Evolutionary conservation across 352 stramenopile species (phyloP).

Genomic region (Phytophthora litchii): DNA sequence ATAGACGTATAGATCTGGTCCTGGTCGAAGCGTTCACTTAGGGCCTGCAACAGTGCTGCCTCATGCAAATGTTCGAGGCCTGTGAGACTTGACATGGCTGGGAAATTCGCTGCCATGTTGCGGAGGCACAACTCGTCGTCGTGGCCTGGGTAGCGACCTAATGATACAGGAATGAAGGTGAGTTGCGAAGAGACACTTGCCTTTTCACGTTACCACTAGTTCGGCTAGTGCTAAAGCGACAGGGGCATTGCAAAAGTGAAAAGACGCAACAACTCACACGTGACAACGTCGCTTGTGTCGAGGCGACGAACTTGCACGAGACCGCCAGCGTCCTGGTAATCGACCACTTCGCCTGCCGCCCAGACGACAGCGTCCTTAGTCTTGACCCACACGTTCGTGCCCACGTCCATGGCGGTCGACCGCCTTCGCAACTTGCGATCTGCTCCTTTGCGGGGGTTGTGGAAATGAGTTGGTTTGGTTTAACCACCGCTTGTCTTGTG

Average conservation of each 20-base stretch:
- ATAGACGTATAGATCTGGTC: constrained; percentile 90
- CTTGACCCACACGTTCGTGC: constrained; percentile 84
- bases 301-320: constrained; percentile 49
- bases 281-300: constrained; percentile 47
- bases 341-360: constrained; percentile 68
- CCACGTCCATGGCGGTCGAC: constrained; percentile 68
- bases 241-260: constrained; percentile 2
- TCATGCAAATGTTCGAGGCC: constrained; percentile 86
- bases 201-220: constrained; percentile 2
- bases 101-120: constrained; percentile 68
- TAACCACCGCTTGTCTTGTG: constrained; percentile 10
- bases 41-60: constrained; percentile 77
- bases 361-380: constrained; percentile 63
- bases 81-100: constrained; percentile 67
- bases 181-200: constrained; percentile 2
- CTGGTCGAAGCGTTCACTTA: constrained; percentile 73
- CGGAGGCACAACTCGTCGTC: constrained; percentile 66
- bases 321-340: constrained; percentile 60
- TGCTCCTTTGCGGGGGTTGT: constrained; percentile 14
- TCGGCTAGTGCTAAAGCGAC: constrained; percentile 13
- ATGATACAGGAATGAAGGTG: background rate
- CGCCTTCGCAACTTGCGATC: background rate
- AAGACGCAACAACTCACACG: constrained; percentile 40
- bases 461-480: constrained; percentile 22
- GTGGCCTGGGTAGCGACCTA: constrained; percentile 36